phyloP scores from a whole-genome alignment of 1,284 basidiomycete genomes.

The Cryptococcus sp. region DNA sequence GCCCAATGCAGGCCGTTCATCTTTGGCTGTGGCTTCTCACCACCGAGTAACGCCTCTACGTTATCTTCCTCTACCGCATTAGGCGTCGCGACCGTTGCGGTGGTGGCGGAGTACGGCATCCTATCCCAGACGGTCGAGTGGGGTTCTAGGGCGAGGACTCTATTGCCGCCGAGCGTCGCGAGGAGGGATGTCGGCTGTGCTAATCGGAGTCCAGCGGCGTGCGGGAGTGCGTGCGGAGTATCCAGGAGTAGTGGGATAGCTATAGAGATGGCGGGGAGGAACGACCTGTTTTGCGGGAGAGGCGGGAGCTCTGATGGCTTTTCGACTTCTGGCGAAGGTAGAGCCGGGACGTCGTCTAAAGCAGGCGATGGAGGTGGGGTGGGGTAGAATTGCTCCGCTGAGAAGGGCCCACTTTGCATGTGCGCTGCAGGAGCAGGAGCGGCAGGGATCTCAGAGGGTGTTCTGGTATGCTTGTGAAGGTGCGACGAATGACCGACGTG shows the following conservation, averaged over 20 bases:
- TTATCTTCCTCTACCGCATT: slow-evolving; percentile 26
- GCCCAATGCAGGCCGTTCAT: slow-evolving; percentile 19
- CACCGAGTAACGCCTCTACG: slow-evolving; percentile 30
- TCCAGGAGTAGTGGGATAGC: slow-evolving; percentile 17
- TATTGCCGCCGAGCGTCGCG: slow-evolving; percentile 19
- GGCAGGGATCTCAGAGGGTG: neutral
- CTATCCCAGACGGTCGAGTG: slow-evolving; percentile 25
- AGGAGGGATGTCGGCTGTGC: slow-evolving; percentile 16
- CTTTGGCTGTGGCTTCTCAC: slow-evolving; percentile 10
- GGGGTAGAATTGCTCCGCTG: slow-evolving; percentile 18
- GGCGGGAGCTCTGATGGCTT: neutral
- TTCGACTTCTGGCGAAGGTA: slow-evolving; percentile 1
- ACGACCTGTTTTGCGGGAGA: neutral
- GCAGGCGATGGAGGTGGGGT: slow-evolving; percentile 30
- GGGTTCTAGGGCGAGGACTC: slow-evolving; percentile 19
- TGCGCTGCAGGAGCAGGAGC: neutral
- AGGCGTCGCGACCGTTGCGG: slow-evolving; percentile 13
- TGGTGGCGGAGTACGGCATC: slow-evolving; percentile 30
- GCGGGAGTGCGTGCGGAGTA: slow-evolving; percentile 24
- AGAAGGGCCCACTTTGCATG: slow-evolving; percentile 1
- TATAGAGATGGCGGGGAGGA: slow-evolving; percentile 1
- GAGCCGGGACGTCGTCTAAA: slow-evolving; percentile 11
- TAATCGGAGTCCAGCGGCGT: slow-evolving; percentile 23
- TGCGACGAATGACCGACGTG: neutral
- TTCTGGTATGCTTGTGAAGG: neutral